A percentile compares a stretch with the other conserved stretches of the same genome.
Evolutionary conservation across 768 basidiomycete genomes (phyloP).

Genomic region (Tricholoma sp.): DNA sequence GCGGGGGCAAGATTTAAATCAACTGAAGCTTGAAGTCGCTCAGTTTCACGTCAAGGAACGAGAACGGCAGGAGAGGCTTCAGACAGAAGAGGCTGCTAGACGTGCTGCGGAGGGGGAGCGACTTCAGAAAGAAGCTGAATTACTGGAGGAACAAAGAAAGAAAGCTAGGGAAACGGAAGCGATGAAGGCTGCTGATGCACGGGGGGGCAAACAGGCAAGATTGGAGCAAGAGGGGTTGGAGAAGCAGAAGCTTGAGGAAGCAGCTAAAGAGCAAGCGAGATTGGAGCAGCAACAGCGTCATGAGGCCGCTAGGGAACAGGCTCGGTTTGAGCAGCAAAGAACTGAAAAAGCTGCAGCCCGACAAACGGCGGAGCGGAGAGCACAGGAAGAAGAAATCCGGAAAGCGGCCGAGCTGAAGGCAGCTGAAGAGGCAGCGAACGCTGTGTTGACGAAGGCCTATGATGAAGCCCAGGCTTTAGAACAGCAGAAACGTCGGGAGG

Average conservation of each 20-base stretch:
- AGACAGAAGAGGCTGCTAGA: neutral
- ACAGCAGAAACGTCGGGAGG: slow-evolving; percentile 7
- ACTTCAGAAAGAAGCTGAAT: neutral
- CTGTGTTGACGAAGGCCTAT: neutral
- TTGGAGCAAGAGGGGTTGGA: neutral
- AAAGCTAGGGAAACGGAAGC: neutral
- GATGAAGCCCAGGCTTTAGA: neutral
- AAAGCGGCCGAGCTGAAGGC: neutral
- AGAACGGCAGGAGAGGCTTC: neutral
- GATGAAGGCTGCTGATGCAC: neutral
- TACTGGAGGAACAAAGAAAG: neutral
- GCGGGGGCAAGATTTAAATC: slow-evolving; percentile 3
- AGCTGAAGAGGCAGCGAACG: neutral
- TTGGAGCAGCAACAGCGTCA: neutral
- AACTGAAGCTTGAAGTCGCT: slow-evolving; percentile 4
- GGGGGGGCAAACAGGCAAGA: neutral
- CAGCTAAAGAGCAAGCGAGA: slow-evolving; percentile 1
- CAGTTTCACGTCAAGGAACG: slow-evolving; percentile 6
- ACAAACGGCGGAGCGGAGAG: neutral
- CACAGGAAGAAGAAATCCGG: neutral
- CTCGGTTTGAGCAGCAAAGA: neutral
- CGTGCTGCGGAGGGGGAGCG: neutral
- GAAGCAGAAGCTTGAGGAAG: slow-evolving; percentile 1
- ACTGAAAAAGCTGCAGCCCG: neutral
- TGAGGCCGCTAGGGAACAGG: neutral